Evolutionary conservation across 345 rosid genomes (phyloP), one percentile per base, ranked within the genome.

Genomic region (Geranium rotundifolium): DNA sequence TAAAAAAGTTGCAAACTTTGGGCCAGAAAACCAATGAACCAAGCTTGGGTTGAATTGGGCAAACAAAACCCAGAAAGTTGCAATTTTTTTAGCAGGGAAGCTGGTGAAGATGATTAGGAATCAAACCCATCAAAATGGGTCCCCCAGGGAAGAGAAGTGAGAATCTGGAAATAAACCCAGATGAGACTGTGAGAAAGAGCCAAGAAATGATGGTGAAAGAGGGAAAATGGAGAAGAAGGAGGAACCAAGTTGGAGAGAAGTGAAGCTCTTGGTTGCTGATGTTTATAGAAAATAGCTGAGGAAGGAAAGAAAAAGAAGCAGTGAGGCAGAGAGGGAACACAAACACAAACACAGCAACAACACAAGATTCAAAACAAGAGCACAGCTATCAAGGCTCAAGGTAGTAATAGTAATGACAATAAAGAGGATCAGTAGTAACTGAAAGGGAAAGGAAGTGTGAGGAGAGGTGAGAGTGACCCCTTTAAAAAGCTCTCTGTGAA

Each of bases 381-480:
- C 63, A 58, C 68, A 57, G 23, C 52, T 54, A 71, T 15, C 31
- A 7, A 19, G 23, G 29, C 41, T 34, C 29, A 19, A 65, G 73
- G 70, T 58, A 64, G 70, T 73, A 71, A 71, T 64, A 70, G 73
- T 65, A 77, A 74, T 74, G 76, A 77, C 62, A 72, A 67, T 68
- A 78, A 75, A 69, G 65, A 58, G 68, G 79, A 61, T 57, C 31
- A 37, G 61, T 52, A 65, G 61, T 29, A 54, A 61, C 19, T 63
- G 85, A 83, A 80, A 81, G 81, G 73, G 84, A 81, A 72, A 73
- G 84, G 70, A 63, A 8, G 41, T 34, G 41, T 4, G 41, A 34
- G 41, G 41, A 34, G 41, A 4, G 41, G 10, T 34, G 41, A 34
- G 41, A 34, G 41, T 34, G 41, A 34, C 41, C 41, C 27, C 41